phyloP scores from a whole-genome alignment of 331 rosid species.

The Malus hybrid region DNA sequence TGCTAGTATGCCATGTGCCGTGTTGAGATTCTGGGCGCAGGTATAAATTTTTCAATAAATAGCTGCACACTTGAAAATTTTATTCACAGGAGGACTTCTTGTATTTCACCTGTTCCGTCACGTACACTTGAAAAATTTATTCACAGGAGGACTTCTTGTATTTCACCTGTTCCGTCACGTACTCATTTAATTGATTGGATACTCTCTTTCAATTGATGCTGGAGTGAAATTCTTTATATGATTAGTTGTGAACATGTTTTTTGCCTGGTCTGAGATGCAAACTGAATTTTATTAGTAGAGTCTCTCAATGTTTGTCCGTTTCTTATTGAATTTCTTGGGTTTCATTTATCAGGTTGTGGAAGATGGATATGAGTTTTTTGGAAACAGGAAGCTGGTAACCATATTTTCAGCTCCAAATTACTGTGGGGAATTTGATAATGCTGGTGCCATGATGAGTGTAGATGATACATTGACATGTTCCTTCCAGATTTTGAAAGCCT shows the following conservation, averaged over 20 bases:
- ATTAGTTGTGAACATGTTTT: background rate
- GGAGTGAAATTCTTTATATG: background rate
- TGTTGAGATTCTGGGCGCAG: background rate
- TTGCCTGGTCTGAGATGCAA: background rate
- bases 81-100: background rate
- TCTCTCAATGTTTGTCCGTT: background rate
- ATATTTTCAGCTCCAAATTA: conserved; percentile 62
- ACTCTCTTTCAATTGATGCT: background rate
- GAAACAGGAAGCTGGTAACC: conserved; percentile 56
- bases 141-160: background rate
- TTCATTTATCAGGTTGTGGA: conserved; percentile 53
- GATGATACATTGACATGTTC: conserved; percentile 66
- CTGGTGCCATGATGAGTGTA: conserved; percentile 77
- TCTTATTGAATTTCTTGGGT: conserved; percentile 3
- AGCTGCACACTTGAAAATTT: background rate
- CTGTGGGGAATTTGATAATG: conserved; percentile 61
- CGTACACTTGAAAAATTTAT: background rate
- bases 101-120: background rate
- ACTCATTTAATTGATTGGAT: background rate
- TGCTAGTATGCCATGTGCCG: background rate
- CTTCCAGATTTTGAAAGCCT: conserved; percentile 68
- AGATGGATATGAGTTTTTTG: conserved; percentile 72
- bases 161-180: background rate
- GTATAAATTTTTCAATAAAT: background rate
- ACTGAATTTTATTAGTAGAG: background rate